Evolutionary conservation across 352 stramenopile genomes (phyloP).

Genomic region (Globisporangium splendens): DNA sequence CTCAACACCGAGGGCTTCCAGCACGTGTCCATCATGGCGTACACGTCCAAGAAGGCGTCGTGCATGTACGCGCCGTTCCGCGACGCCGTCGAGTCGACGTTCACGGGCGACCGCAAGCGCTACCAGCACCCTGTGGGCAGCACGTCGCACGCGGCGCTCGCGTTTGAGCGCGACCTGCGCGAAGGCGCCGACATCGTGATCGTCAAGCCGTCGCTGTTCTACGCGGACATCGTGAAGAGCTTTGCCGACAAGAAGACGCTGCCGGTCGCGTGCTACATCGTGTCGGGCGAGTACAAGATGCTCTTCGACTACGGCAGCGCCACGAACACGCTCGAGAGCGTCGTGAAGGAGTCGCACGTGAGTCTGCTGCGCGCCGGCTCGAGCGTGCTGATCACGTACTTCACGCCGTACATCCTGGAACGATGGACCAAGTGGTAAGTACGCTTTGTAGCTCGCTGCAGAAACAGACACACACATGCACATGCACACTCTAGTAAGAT

Average conservation of each 20-base stretch:
- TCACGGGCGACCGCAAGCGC: constrained; percentile 94
- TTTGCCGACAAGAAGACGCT: constrained; percentile 91
- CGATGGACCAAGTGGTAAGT: constrained; percentile 76
- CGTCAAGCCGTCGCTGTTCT: constrained; percentile 98
- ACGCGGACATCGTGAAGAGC: constrained; percentile 96
- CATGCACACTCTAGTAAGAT: not conserved
- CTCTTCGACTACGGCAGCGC: constrained; percentile 92
- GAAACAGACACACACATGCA: no score
- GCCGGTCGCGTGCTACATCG: constrained; percentile 98
- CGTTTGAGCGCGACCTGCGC: constrained; percentile 72
- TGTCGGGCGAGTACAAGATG: constrained; percentile 99
- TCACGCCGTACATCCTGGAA: constrained; percentile 88
- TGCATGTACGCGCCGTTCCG: constrained; percentile 96
- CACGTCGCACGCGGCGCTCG: constrained; percentile 75
- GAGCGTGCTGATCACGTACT: constrained; percentile 99
- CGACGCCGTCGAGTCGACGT: constrained; percentile 96
- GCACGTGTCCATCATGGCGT: constrained; percentile 98
- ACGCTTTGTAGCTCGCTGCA: no score
- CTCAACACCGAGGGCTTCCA: constrained; percentile 95
- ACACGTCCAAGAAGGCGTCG: constrained; percentile 98
- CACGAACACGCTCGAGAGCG: constrained; percentile 75
- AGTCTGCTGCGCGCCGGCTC: constrained; percentile 89
- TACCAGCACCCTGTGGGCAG: constrained; percentile 94
- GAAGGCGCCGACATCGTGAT: constrained; percentile 98
- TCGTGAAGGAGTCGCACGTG: constrained; percentile 83